A percentile compares a stretch with the other conserved stretches of the same genome.
Conservation (phyloP, 306 rosid species). For the Acacia crassicarpa region DNA sequence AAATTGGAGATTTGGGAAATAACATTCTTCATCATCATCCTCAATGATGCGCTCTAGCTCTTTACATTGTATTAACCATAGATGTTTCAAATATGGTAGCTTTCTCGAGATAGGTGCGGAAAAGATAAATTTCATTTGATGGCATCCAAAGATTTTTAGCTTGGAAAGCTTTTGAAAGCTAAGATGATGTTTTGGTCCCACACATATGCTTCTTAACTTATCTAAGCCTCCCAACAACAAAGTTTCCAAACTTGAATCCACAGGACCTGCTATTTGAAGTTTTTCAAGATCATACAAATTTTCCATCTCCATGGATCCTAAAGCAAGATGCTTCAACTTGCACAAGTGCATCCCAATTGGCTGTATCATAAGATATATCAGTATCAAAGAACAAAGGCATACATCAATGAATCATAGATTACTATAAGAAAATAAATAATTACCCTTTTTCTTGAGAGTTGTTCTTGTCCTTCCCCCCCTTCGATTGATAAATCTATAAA, state of each 20-base stretch:
- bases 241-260: background rate
- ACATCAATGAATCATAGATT: background rate
- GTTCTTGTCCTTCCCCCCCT: background rate
- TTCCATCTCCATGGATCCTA: background rate
- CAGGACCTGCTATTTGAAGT: background rate
- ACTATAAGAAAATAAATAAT: background rate
- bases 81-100: background rate
- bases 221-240: background rate
- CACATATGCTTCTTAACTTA: slow-evolving; percentile 18
- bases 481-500: background rate
- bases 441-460: background rate
- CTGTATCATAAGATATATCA: background rate
- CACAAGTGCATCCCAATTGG: too few species aligned
- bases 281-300: slow-evolving; percentile 7
- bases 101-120: background rate
- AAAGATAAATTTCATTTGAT: background rate
- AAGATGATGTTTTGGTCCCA: background rate
- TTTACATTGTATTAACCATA: background rate
- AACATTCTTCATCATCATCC: background rate
- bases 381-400: background rate
- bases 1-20: background rate
- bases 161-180: slow-evolving; percentile 18
- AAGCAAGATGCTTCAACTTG: background rate
- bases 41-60: slow-evolving; percentile 10
- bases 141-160: background rate